phyloP scores from a whole-genome alignment of 164 flowering plant species.

The Magnolia sinica region DNA sequence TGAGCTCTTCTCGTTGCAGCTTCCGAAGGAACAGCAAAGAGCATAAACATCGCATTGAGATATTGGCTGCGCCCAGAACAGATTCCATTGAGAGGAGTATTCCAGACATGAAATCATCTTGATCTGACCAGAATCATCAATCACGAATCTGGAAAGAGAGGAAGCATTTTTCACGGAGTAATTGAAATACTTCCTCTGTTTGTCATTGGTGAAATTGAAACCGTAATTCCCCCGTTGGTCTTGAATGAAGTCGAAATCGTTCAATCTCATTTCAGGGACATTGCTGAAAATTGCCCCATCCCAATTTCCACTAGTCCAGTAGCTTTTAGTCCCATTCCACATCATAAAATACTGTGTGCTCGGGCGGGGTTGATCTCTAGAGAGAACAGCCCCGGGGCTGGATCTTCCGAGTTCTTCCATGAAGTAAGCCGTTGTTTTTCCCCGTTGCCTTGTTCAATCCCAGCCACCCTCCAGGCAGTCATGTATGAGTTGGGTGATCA shows the following conservation, averaged over 20 bases:
- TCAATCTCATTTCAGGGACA: not conserved
- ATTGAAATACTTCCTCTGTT: no score
- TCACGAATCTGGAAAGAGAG: no score
- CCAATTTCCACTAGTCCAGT: constrained; percentile 1
- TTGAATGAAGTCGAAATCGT: no score
- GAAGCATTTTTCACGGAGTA: constrained; percentile 11
- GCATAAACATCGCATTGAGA: no score
- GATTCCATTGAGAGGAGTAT: no score
- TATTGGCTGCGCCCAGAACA: no score
- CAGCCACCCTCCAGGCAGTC: constrained; percentile 24
- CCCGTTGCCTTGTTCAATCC: constrained; percentile 1
- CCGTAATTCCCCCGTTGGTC: no score
- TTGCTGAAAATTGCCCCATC: not conserved
- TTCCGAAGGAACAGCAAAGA: no score
- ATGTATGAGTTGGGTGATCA: constrained; percentile 28
- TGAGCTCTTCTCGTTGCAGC: no score
- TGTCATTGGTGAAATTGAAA: no score
- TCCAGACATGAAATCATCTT: no score
- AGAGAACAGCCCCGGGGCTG: constrained; percentile 21
- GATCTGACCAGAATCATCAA: no score
- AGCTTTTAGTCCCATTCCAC: not conserved
- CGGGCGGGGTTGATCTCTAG: constrained; percentile 5
- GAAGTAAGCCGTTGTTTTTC: constrained; percentile 12
- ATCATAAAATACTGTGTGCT: not conserved
- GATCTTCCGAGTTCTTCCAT: constrained; percentile 32